A percentile compares a stretch with the other conserved stretches of the same genome.
Conservation (phyloP, 2,329 filamentous ascomycete genomes). For the Scytalidium lignicola region DNA sequence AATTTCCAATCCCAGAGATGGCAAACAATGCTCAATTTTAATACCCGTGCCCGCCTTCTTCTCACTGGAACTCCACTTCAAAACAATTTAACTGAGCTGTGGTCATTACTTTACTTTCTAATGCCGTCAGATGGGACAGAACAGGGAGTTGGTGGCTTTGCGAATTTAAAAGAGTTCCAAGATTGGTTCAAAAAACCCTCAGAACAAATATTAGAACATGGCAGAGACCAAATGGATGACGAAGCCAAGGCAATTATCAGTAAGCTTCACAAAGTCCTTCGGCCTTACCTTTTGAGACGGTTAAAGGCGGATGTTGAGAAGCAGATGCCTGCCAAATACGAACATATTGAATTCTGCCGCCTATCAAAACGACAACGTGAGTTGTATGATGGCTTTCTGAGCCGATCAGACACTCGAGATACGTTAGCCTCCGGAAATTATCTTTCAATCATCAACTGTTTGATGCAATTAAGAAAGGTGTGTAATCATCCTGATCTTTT, state of each 20-base stretch:
- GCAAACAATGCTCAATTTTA: conserved; percentile 92
- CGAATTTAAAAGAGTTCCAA: conserved; percentile 91
- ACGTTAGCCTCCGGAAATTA: conserved; percentile 92
- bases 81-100: conserved; percentile 93
- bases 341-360: conserved; percentile 93
- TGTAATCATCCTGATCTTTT: conserved; percentile 98
- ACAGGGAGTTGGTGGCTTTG: conserved; percentile 82
- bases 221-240: conserved; percentile 87
- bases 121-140: conserved; percentile 76
- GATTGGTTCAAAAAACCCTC: conserved; percentile 95
- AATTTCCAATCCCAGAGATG: conserved; percentile 98
- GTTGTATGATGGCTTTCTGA: conserved; percentile 94
- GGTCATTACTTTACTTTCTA: conserved; percentile 94
- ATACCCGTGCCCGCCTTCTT: conserved; percentile 79
- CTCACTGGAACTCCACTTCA: conserved; percentile 93
- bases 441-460: conserved; percentile 94
- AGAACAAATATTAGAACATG: conserved; percentile 92
- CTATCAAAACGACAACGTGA: conserved; percentile 93
- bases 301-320: conserved; percentile 97
- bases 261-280: conserved; percentile 88
- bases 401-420: conserved; percentile 79
- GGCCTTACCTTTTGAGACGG: conserved; percentile 84
- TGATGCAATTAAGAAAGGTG: conserved; percentile 96
- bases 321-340: conserved; percentile 97
- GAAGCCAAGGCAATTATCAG: conserved; percentile 88